Conservation (phyloP, 345 rosid genomes). For the Dipteronia sinensis region DNA sequence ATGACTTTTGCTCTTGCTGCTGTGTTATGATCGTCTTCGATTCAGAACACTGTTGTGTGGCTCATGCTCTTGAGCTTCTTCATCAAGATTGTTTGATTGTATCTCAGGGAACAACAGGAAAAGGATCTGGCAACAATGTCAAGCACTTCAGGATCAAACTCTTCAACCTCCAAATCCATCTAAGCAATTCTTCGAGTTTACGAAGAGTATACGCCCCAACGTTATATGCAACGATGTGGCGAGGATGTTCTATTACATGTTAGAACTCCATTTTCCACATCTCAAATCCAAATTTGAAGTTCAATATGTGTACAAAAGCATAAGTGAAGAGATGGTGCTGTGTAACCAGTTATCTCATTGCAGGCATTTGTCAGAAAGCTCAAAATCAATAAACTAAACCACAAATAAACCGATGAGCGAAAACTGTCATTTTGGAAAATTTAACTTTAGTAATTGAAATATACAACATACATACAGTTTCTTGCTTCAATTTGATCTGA, state of each 20-base stretch:
- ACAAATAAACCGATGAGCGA: background rate
- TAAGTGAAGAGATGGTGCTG: no score
- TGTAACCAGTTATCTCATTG: background rate
- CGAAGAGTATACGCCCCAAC: background rate
- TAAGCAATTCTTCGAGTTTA: background rate
- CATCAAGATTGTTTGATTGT: background rate
- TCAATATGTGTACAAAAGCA: no score
- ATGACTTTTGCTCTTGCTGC: background rate
- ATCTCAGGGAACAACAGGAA: background rate
- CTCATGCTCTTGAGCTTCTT: background rate
- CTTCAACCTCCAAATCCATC: background rate
- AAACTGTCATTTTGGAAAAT: background rate
- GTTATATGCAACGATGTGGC: background rate
- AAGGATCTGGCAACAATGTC: background rate
- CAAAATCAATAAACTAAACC: background rate
- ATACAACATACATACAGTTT: background rate
- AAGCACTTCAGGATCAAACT: background rate
- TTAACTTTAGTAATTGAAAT: background rate
- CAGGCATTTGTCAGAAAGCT: background rate
- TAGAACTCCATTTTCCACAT: background rate
- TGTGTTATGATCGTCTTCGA: no score
- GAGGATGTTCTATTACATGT: constrained; percentile 16
- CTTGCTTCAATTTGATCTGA: background rate
- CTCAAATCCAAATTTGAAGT: no score
- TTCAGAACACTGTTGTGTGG: background rate